Evolutionary conservation across 805 yeast species (phyloP), one percentile per base, ranked within the genome.

Genomic region (Starmerella roubikii): DNA sequence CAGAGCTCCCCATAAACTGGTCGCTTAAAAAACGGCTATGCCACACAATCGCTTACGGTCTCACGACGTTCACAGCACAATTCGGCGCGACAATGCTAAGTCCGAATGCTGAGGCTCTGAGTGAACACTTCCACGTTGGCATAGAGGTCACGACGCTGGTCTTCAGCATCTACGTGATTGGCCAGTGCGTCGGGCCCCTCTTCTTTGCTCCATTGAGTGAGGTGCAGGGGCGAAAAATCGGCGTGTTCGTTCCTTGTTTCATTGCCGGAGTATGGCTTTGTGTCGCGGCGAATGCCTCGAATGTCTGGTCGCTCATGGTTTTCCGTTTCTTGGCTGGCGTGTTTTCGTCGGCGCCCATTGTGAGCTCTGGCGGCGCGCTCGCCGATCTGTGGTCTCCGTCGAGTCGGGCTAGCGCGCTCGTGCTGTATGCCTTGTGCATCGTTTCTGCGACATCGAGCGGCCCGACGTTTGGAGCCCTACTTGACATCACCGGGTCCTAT

Each of bases 111-210:
- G 59, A 53, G 16, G 55, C 60, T n/a, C 51, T 75, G 21, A 63
- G 59, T 54, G 54, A 55, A 21, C 68, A 71, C 32, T 71, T 72
- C 47, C 45, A 56, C n/a, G 64, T 69, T 4, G 58, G 67, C 13
- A 55, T 56, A 24, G 66, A 64, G 5, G 62, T 62, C 4, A 72
- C 74, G 0, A 58, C 67, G 1, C 57, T 76, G 26, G 74, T 76
- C 3, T 59, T 76, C 48, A 58, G 76, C 0, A 45, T 72, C 28
- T 76, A 68, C 45, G 74, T 74, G 7, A 47, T 73, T 22, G 81
- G 79, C 9, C 74, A 75, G 49, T 80, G 76, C 37, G 35, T 72
- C 16, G 78, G 78, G 1, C 78, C 78, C 2, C 59, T 74, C 60
- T 45, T 72, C 2, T 68, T 72, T 38, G 68, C 77, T 0, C 80